Evolutionary conservation across 2,329 filamentous ascomycete genomes (phyloP).

Genomic region (Fusarium marasasianum): DNA sequence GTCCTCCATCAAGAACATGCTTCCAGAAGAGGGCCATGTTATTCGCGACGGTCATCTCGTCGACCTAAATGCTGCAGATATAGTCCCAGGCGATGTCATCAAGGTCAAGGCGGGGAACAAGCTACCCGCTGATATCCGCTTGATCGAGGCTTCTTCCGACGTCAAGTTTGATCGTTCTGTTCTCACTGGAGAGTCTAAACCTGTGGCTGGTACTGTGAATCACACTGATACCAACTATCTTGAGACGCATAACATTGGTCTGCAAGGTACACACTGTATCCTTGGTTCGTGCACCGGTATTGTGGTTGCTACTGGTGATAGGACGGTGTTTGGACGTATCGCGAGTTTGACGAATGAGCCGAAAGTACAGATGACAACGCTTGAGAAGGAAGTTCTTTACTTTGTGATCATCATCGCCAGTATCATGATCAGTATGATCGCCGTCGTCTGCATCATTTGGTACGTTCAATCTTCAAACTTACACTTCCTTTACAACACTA

Average conservation of each 20-base stretch:
- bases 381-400: slow-evolving; percentile 77
- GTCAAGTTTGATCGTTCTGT: slow-evolving; percentile 4
- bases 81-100: background rate
- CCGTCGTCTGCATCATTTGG: slow-evolving; percentile 64
- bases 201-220: background rate
- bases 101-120: slow-evolving; percentile 2
- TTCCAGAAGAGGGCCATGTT: background rate
- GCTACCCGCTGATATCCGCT: background rate
- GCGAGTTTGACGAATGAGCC: slow-evolving; percentile 76
- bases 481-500: fast-evolving
- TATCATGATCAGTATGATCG: slow-evolving; percentile 72
- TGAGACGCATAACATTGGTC: slow-evolving; percentile 78
- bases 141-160: background rate
- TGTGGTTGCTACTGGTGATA: slow-evolving; percentile 76
- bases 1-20: slow-evolving; percentile 12
- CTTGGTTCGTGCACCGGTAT: slow-evolving; percentile 72
- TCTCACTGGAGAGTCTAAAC: slow-evolving; percentile 2
- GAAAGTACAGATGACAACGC: slow-evolving; percentile 71
- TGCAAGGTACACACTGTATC: slow-evolving; percentile 83
- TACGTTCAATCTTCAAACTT: slow-evolving; percentile 45
- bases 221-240: slow-evolving; percentile 10
- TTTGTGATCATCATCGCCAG: slow-evolving; percentile 79
- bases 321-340: slow-evolving; percentile 79
- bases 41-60: slow-evolving; percentile 1
- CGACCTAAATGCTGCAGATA: background rate